These are phyloP conservation scores for Mycena pura DNA, from an alignment of 768 basidiomycete species.

Conservation along the genomic window DNA sequence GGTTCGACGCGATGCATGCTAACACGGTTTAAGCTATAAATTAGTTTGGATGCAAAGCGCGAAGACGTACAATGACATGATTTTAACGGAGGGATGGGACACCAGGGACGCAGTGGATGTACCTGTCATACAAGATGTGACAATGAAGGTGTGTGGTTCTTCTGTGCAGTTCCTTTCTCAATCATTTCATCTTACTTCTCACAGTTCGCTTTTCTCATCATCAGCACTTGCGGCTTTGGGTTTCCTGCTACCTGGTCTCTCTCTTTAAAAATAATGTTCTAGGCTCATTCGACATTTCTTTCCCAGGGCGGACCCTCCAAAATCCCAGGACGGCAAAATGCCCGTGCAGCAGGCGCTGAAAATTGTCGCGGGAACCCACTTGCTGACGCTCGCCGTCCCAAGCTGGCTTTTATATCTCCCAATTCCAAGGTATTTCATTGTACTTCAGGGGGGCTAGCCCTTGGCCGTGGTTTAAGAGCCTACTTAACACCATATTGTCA, in stretches of 20 bases:
- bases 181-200: too few relatives aligned
- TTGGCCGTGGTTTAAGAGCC: background rate
- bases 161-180: too few relatives aligned
- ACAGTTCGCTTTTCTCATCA: constrained; percentile 49
- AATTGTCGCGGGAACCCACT: constrained; percentile 37
- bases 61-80: constrained; percentile 42
- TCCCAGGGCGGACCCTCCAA: constrained; percentile 37
- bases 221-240: constrained; percentile 54
- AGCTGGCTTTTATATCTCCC: constrained; percentile 47
- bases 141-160: constrained; percentile 43
- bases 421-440: constrained; percentile 36
- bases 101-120: constrained; percentile 26
- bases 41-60: constrained; percentile 45
- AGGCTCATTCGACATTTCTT: background rate
- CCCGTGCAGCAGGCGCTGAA: constrained; percentile 44
- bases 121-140: constrained; percentile 34
- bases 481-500: background rate
- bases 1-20: background rate
- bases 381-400: constrained; percentile 35
- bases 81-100: constrained; percentile 38
- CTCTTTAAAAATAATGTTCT: background rate
- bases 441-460: background rate
- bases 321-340: constrained; percentile 42
- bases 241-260: constrained; percentile 50
- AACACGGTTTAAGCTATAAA: constrained; percentile 33